Evolutionary conservation across 441 rosid genomes (phyloP).

Genomic region (Populus hybrid): DNA sequence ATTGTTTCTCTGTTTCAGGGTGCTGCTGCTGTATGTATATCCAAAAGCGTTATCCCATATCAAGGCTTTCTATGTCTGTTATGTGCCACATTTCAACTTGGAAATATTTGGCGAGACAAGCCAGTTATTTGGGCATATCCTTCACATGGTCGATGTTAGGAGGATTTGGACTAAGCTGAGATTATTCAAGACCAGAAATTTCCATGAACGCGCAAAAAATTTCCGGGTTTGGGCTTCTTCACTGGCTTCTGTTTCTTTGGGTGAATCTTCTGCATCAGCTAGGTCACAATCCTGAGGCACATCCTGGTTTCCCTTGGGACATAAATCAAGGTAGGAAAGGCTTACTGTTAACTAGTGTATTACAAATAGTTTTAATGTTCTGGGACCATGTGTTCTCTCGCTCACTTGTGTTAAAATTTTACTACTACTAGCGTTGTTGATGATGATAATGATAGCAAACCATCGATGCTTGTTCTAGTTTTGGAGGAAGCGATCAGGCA

Average conservation of each 20-base stretch:
- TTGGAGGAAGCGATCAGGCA: constrained; percentile 37
- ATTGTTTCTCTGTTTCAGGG: constrained; percentile 50
- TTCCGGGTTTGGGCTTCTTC: constrained; percentile 89
- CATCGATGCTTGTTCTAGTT: constrained; percentile 31
- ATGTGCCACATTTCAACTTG: constrained; percentile 64
- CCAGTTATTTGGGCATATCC: constrained; percentile 58
- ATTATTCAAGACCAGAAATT: constrained; percentile 63
- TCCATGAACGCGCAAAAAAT: constrained; percentile 68
- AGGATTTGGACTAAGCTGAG: constrained; percentile 70
- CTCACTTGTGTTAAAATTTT: constrained; percentile 1
- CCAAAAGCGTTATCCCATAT: constrained; percentile 48
- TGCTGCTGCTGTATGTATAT: constrained; percentile 34
- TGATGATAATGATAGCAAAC: constrained; percentile 28
- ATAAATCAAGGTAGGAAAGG: constrained; percentile 19
- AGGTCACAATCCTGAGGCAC: constrained; percentile 35
- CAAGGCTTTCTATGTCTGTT: constrained; percentile 56
- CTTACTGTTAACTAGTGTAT: constrained; percentile 15
- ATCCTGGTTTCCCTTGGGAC: not conserved
- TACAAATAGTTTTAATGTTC: constrained; percentile 19
- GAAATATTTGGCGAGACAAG: constrained; percentile 80
- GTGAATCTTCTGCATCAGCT: constrained; percentile 58
- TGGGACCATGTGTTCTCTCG: not conserved
- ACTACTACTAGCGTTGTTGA: constrained; percentile 10
- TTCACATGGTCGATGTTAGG: constrained; percentile 77
- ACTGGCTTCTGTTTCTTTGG: constrained; percentile 80